Percentiles rank a stretch among this genome's conserved stretches.
These are phyloP conservation scores for Fusarium caatingaense DNA, from an alignment of 2,329 filamentous ascomycete genomes.

Conservation along the genomic window DNA sequence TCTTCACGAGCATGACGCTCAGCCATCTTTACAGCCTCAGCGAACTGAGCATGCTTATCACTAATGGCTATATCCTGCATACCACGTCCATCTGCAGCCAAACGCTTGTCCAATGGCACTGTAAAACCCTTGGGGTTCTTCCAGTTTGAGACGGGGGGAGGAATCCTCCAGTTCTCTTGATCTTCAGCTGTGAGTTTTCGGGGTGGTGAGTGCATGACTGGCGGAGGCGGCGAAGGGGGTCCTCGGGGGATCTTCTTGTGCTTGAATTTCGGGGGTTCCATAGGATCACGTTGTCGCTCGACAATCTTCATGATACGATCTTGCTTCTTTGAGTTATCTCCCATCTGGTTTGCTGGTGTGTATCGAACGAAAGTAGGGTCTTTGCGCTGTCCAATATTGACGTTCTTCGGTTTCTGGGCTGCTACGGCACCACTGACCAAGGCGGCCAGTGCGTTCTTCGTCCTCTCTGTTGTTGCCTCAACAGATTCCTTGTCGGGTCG, in stretches of 20 bases:
- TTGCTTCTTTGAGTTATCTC: slow-evolving; percentile 84
- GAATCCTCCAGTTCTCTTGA: slow-evolving; percentile 93
- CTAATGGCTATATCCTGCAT: slow-evolving; percentile 96
- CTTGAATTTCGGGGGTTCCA: slow-evolving; percentile 98
- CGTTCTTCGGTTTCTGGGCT: slow-evolving; percentile 95
- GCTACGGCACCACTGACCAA: slow-evolving; percentile 88
- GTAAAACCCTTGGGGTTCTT: slow-evolving; percentile 99
- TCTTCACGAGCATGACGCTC: slow-evolving; percentile 96
- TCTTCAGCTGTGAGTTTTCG: slow-evolving; percentile 96
- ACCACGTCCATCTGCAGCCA: slow-evolving; percentile 92
- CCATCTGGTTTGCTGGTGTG: slow-evolving; percentile 97
- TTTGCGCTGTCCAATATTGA: slow-evolving; percentile 81
- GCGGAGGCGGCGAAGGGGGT: slow-evolving; percentile 90
- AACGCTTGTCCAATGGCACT: slow-evolving; percentile 91
- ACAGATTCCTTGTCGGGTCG: slow-evolving; percentile 88
- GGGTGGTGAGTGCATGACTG: slow-evolving; percentile 94
- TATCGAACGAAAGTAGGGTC: slow-evolving; percentile 96
- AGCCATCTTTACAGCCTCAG: slow-evolving; percentile 92
- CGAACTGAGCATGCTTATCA: slow-evolving; percentile 97
- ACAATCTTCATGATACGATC: slow-evolving; percentile 99
- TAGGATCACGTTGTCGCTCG: slow-evolving; percentile 89
- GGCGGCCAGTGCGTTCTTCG: slow-evolving; percentile 83
- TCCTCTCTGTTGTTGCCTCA: slow-evolving; percentile 84
- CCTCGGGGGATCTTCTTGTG: slow-evolving; percentile 97
- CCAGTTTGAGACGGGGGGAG: slow-evolving; percentile 94